Percentiles rank a stretch among this genome's conserved stretches.
These are phyloP conservation scores for Cryomyces antarcticus DNA, from an alignment of 495 filamentous ascomycete species.

Conservation along the genomic window DNA sequence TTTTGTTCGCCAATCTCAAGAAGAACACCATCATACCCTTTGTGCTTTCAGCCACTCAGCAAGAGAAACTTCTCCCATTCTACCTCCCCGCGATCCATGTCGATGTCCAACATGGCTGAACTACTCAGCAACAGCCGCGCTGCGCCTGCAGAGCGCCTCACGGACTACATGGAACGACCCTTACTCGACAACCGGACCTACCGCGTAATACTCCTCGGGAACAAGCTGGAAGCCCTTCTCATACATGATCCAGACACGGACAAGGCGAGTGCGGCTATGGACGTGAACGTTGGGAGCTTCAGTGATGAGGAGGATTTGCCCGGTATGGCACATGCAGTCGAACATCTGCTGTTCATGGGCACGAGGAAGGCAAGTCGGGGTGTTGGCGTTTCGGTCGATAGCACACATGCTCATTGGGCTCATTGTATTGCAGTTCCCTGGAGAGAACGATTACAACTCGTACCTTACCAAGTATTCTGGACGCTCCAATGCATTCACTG, in stretches of 20 bases:
- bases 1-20: no score
- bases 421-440: slow-evolving; percentile 42
- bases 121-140: slow-evolving; percentile 11
- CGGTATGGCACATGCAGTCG: slow-evolving; percentile 82
- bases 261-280: slow-evolving; percentile 86
- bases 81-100: background rate
- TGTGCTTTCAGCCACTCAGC: no score
- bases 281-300: slow-evolving; percentile 91
- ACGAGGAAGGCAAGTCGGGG: slow-evolving; percentile 57
- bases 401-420: slow-evolving; percentile 4
- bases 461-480: slow-evolving; percentile 81
- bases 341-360: slow-evolving; percentile 95
- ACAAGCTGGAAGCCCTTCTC: slow-evolving; percentile 80
- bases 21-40: no score
- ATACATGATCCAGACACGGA: slow-evolving; percentile 93
- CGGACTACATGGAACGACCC: slow-evolving; percentile 68
- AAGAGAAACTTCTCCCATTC: no score
- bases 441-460: slow-evolving; percentile 89
- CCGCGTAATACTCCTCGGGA: slow-evolving; percentile 65
- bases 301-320: slow-evolving; percentile 80
- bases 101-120: slow-evolving; percentile 8
- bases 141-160: slow-evolving; percentile 42
- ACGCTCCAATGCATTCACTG: slow-evolving; percentile 87
- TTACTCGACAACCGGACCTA: slow-evolving; percentile 78
- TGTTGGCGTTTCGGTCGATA: background rate